Base-by-base conservation (phyloP, 1,284 basidiomycete species). In the Spongispora temasekensis region DNA sequence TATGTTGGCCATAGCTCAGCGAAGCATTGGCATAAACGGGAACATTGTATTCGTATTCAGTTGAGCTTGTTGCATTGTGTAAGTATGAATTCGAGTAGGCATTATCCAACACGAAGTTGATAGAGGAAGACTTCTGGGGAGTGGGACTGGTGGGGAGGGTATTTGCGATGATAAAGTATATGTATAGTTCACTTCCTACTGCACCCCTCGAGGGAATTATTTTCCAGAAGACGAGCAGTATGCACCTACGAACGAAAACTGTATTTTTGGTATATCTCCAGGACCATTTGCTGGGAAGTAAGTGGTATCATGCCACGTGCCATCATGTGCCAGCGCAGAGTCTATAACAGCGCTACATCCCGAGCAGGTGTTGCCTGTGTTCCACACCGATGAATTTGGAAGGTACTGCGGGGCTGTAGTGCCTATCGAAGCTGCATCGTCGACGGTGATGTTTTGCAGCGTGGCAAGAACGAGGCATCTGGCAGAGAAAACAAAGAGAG, bases 241-340 rank as follows among this genome's bases (percentile, higher is more conserved):
- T 56, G 2, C 25, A 59, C 67, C 68, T 42, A 44, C 58, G 4
- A 68, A 68, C 8, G 55, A 56, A 30, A 69, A 55, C 12, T 63
- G n/a, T n/a, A 70, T 28, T 5, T 5, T 4, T 50, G 44, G 66
- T 1, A 21, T 13, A 30, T 40, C 10, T 40, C 2, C 2, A 2
- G 3, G 5, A 5, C 8, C 15, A 7, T 31, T 21, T 8, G 15
- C 5, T 1, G 57, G 30, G 40, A 0, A 0, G 19, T 28, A 64
- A 5, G 60, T 70, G 5, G 55, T 3, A 2, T 68, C 68, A 19
- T 70, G 67, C 68, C 67, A 68, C 17, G 68, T 68, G 2, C 50
- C 48, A 2, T 68, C 44, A 19, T 59, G 64, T 2, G 57, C 64
- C 0, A 9, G n/a, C 2, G 53, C 17, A 5, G 61, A 51, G 34